Evolutionary conservation across 129 eudicot species (phyloP), one percentile per base, ranked within the genome.

Genomic region (Deinandra increscens): DNA sequence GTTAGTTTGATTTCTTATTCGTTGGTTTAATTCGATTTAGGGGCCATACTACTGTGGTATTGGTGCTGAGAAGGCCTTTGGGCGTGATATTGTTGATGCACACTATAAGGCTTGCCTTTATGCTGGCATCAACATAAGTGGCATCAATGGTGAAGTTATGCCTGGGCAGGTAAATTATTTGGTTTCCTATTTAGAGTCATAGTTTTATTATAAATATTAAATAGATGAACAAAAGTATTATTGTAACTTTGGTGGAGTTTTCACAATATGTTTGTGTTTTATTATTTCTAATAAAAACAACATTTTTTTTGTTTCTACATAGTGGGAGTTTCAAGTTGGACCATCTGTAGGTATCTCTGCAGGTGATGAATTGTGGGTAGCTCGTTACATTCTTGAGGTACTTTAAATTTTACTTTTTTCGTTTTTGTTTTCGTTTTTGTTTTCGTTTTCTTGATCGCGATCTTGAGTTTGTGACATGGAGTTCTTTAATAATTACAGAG

Each of bases 291-390:
- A 26, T 3, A 26, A 26, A 26, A 26, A 26, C 31, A 26, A 2
- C 10, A 50, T 65, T 12, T 66, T 66, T 67, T 34, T 34, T 45
- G 50, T 73, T 37, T 7, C 45, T 53, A 11, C 59, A 36, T 81
- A 92, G 96, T 92, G 98, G 98, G 98, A 92, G 44, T 92, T 84
- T 49, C 98, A 92, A 82, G 98, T 92, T 9, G 98, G 98, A 56
- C 98, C 96, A 9, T 19, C 96, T 38, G 96, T 86, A 41, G 98
- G 98, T 13, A 88, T 92, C 79, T 83, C 91, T 23, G 96, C 98
- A 5, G 96, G 87, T 13, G 98, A 92, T 73, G 89, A 92, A 59
- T 14, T 92, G 63, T 92, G 98, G 98, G 86, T 89, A 2, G 91
- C 98, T 71, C 96, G 98, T 68, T 92, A 92, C 85, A 86, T 92